A percentile compares a stretch with the other conserved stretches of the same genome.
phyloP scores from a whole-genome alignment of 2,329 filamentous ascomycete genomes.

The Clarireedia paspali region DNA sequence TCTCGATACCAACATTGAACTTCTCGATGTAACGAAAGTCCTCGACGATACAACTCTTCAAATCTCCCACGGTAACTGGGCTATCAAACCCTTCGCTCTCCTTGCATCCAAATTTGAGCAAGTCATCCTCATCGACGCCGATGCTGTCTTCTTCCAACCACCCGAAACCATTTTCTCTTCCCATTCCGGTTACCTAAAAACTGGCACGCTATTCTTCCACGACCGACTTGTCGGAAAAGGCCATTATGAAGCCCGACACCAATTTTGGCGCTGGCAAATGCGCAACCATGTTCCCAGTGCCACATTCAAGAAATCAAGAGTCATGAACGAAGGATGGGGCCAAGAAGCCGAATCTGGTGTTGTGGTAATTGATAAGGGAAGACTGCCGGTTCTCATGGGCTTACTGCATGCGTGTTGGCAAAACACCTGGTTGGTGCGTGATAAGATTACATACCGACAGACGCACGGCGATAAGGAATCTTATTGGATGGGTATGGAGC shows the following conservation, averaged over 20 bases:
- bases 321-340: neutral
- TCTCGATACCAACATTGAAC: slow-evolving; percentile 1
- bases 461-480: slow-evolving; percentile 40
- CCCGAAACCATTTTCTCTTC: slow-evolving; percentile 29
- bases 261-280: slow-evolving; percentile 34
- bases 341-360: slow-evolving; percentile 10
- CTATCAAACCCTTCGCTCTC: slow-evolving; percentile 36
- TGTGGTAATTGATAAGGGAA: slow-evolving; percentile 34
- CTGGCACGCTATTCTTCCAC: slow-evolving; percentile 34
- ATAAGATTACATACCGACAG: slow-evolving; percentile 34
- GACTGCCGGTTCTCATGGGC: slow-evolving; percentile 32
- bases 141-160: slow-evolving; percentile 33
- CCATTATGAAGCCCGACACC: slow-evolving; percentile 29
- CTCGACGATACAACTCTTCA: slow-evolving; percentile 3
- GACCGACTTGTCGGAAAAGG: slow-evolving; percentile 29
- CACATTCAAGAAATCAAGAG: slow-evolving; percentile 3
- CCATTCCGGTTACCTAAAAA: slow-evolving; percentile 28
- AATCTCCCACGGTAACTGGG: slow-evolving; percentile 25
- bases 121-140: slow-evolving; percentile 34
- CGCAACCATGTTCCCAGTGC: slow-evolving; percentile 26
- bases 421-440: slow-evolving; percentile 34
- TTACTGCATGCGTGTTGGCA: slow-evolving; percentile 39
- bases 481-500: slow-evolving; percentile 39
- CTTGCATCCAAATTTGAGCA: slow-evolving; percentile 32
- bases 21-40: slow-evolving; percentile 4